Conservation (phyloP, 805 yeast genomes). For the Saitoella complicata region DNA sequence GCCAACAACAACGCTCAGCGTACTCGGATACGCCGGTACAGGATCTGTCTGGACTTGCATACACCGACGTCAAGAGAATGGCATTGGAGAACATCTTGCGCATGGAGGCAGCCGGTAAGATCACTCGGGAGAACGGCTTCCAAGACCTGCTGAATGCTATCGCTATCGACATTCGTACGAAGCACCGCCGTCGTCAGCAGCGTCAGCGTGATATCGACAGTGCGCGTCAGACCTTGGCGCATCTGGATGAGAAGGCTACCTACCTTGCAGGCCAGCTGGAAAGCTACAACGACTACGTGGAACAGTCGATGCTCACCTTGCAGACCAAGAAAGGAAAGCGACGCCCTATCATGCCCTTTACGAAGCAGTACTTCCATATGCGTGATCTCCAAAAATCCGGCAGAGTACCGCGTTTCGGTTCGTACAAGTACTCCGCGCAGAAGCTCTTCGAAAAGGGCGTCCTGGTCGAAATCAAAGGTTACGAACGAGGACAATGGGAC, state of each 20-base stretch:
- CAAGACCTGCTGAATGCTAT: slow-evolving; percentile 71
- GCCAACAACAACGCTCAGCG: slow-evolving; percentile 5
- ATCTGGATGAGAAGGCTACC: slow-evolving; percentile 30
- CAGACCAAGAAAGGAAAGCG: slow-evolving; percentile 26
- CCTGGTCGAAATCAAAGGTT: slow-evolving; percentile 42
- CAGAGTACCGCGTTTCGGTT: slow-evolving; percentile 47
- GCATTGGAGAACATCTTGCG: slow-evolving; percentile 63
- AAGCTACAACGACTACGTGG: slow-evolving; percentile 32
- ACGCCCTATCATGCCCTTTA: slow-evolving; percentile 31
- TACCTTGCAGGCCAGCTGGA: slow-evolving; percentile 28
- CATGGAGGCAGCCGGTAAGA: slow-evolving; percentile 48
- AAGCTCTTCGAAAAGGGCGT: slow-evolving; percentile 60
- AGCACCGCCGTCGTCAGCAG: slow-evolving; percentile 33
- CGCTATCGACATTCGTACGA: slow-evolving; percentile 57
- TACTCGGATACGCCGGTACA: not conserved
- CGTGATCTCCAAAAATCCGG: slow-evolving; percentile 52
- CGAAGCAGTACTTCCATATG: slow-evolving; percentile 62
- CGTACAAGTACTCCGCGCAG: slow-evolving; percentile 59
- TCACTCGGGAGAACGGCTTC: slow-evolving; percentile 52
- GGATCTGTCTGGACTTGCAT: slow-evolving; percentile 23
- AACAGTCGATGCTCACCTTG: slow-evolving; percentile 33
- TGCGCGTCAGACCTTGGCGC: slow-evolving; percentile 29
- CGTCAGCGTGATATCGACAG: slow-evolving; percentile 31
- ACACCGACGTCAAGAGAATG: slow-evolving; percentile 59
- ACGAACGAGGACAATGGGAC: slow-evolving; percentile 32